phyloP scores from a whole-genome alignment of 208 protist genomes.

The Crithidia sp. region DNA sequence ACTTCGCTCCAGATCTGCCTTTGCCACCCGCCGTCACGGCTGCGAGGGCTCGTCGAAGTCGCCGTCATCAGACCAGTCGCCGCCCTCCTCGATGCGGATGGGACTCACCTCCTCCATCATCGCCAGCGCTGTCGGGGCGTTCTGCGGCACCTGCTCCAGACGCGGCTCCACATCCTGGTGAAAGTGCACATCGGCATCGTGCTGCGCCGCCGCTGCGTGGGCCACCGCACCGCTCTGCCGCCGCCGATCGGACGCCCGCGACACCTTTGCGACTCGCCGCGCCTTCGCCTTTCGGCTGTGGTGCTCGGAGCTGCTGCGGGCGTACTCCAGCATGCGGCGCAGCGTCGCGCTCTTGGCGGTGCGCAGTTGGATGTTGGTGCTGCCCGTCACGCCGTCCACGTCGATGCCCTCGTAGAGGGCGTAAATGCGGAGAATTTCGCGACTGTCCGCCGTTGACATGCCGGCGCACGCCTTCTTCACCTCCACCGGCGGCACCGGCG shows the following conservation, averaged over 20 bases:
- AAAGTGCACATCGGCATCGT: constrained; percentile 53
- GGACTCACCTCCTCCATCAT: constrained; percentile 72
- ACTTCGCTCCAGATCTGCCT: no score
- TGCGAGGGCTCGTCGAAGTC: constrained; percentile 22
- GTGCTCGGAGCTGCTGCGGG: constrained; percentile 31
- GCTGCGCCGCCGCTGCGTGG: constrained; percentile 18
- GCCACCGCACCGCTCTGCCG: constrained; percentile 15
- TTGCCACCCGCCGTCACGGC: background rate
- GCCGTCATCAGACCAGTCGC: constrained; percentile 39
- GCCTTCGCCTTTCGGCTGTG: constrained; percentile 13
- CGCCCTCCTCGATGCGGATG: constrained; percentile 60
- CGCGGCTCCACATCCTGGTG: constrained; percentile 34
- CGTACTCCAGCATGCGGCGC: constrained; percentile 59
- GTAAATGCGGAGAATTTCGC: constrained; percentile 47
- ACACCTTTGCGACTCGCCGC: constrained; percentile 28
- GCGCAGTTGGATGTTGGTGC: constrained; percentile 47
- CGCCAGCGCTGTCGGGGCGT: constrained; percentile 46
- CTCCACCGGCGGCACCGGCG: constrained; percentile 46
- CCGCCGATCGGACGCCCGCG: constrained; percentile 21
- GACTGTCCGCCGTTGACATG: constrained; percentile 26
- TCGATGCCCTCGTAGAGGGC: constrained; percentile 63
- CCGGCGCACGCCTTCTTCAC: constrained; percentile 39
- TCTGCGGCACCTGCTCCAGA: constrained; percentile 88
- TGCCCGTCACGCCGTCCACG: constrained; percentile 16
- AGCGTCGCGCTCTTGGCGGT: constrained; percentile 67